These are phyloP conservation scores for Volutella citrinella DNA, from an alignment of 2,329 filamentous ascomycete species.

Conservation along the genomic window DNA sequence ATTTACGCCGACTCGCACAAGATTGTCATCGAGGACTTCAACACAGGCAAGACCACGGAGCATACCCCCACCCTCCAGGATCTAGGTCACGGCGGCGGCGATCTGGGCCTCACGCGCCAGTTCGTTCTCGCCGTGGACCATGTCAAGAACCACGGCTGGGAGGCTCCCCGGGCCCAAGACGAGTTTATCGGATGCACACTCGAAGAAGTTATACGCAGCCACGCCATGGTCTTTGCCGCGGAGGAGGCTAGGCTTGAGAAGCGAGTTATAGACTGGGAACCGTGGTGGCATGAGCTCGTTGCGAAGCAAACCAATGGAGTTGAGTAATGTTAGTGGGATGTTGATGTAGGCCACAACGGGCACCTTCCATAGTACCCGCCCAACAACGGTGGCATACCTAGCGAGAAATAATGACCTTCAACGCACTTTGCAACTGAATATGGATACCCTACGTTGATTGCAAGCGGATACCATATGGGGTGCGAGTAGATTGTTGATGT, in stretches of 20 bases:
- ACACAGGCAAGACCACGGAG: constrained; percentile 31
- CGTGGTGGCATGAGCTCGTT: no score
- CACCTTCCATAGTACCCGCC: no score
- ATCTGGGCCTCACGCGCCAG: constrained; percentile 65
- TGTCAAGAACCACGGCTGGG: constrained; percentile 69
- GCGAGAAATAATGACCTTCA: no score
- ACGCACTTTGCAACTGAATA: no score
- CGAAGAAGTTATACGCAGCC: constrained; percentile 84
- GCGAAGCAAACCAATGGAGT: no score
- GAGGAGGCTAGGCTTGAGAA: constrained; percentile 75
- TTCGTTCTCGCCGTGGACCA: constrained; percentile 80
- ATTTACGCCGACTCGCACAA: constrained; percentile 77
- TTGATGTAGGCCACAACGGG: no score
- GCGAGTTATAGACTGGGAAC: constrained; percentile 69
- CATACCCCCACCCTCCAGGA: constrained; percentile 32
- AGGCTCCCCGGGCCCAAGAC: constrained; percentile 68
- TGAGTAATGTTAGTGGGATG: no score
- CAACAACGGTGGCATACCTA: no score
- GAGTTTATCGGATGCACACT: constrained; percentile 76
- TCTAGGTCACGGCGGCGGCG: constrained; percentile 39
- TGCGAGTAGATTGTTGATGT: no score
- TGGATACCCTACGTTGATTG: no score
- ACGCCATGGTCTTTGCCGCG: constrained; percentile 90
- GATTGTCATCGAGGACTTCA: constrained; percentile 68
- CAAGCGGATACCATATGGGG: no score